Conservation (phyloP, 2,329 filamentous ascomycete species). For the Stemphylium beticola region DNA sequence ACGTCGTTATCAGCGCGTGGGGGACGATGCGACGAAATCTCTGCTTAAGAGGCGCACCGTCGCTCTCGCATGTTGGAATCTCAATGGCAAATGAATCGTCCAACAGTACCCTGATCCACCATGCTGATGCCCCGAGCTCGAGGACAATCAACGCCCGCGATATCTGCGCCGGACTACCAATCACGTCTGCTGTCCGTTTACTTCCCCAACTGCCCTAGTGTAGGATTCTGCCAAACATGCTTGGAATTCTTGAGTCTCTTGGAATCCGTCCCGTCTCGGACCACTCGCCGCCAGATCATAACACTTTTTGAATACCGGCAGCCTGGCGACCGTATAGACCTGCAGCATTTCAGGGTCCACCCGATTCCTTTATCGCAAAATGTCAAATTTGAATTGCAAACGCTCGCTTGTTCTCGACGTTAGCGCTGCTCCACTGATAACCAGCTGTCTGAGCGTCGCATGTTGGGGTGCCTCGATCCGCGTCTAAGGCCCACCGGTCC, state of each 20-base stretch:
- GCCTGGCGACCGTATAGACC: slow-evolving; percentile 3
- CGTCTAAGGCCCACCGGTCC: slow-evolving; percentile 6
- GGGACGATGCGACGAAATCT: slow-evolving; percentile 7
- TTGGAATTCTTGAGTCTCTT: slow-evolving; percentile 13
- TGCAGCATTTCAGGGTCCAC: slow-evolving; percentile 1
- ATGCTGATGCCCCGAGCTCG: slow-evolving; percentile 9
- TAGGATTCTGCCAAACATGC: not conserved
- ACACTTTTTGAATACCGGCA: not conserved
- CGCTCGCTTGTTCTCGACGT: slow-evolving; percentile 2
- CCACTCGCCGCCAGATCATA: not conserved
- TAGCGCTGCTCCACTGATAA: slow-evolving; percentile 28
- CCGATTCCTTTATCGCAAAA: slow-evolving; percentile 10
- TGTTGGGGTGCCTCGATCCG: slow-evolving; percentile 19
- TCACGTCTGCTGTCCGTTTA: not conserved
- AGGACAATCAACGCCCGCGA: not conserved
- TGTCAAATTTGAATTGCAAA: slow-evolving; percentile 12
- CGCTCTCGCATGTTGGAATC: slow-evolving; percentile 7
- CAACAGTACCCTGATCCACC: slow-evolving; percentile 3
- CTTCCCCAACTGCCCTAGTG: slow-evolving; percentile 3
- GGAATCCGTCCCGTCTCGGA: slow-evolving; percentile 1
- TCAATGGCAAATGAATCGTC: slow-evolving; percentile 4
- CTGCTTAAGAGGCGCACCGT: slow-evolving; percentile 20
- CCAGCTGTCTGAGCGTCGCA: slow-evolving; percentile 14
- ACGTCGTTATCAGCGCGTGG: slow-evolving; percentile 26
- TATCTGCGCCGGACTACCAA: not conserved